These are phyloP conservation scores for Magnusiomyces ingens DNA, from an alignment of 1,139 yeast genomes.

Conservation along the genomic window DNA sequence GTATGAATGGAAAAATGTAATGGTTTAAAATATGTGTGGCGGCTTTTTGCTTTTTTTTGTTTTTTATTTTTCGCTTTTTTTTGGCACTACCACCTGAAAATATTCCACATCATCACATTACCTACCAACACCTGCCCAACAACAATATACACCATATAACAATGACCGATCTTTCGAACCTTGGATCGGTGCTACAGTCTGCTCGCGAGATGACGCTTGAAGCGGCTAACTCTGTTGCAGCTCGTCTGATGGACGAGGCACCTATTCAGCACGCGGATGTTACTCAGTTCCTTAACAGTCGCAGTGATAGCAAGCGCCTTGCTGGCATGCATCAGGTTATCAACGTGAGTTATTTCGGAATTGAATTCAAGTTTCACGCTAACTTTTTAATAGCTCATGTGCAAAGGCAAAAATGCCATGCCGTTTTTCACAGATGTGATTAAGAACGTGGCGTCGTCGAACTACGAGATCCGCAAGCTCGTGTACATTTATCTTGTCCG, in stretches of 20 bases:
- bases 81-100: neutral
- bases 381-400: slow-evolving; percentile 36
- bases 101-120: neutral
- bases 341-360: slow-evolving; percentile 29
- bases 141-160: slow-evolving; percentile 37
- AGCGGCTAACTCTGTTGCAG: slow-evolving; percentile 74
- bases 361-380: neutral
- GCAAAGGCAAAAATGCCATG: slow-evolving; percentile 55
- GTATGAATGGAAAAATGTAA: too few relatives aligned
- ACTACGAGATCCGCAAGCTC: slow-evolving; percentile 61
- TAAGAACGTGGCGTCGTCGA: slow-evolving; percentile 73
- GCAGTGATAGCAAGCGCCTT: slow-evolving; percentile 62
- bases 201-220: slow-evolving; percentile 76
- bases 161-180: slow-evolving; percentile 32
- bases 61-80: neutral
- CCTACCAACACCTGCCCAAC: neutral
- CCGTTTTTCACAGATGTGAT: slow-evolving; percentile 81
- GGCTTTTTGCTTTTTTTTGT: too few relatives aligned
- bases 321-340: slow-evolving; percentile 73
- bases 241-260: slow-evolving; percentile 41
- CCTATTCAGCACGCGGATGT: slow-evolving; percentile 59
- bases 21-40: too few relatives aligned
- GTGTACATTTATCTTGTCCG: slow-evolving; percentile 71
- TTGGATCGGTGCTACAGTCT: slow-evolving; percentile 63
- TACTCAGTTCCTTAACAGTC: slow-evolving; percentile 56